Percentiles rank a stretch among this genome's conserved stretches.
Evolutionary conservation across 768 basidiomycete species (phyloP).

Genomic region (Cytidiella melzeri): DNA sequence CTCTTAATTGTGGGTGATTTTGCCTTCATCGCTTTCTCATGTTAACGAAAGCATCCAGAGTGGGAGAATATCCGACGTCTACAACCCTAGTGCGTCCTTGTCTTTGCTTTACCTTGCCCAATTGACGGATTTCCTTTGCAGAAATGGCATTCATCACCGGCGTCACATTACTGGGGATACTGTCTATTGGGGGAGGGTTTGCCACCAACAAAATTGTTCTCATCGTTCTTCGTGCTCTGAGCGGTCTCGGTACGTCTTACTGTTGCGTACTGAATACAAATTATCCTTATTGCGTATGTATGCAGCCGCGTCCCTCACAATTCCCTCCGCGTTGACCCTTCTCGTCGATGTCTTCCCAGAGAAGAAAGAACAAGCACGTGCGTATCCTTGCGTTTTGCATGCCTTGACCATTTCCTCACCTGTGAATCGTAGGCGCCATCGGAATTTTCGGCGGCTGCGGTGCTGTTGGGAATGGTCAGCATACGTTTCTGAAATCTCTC

Average conservation of each 20-base stretch:
- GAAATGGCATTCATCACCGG: constrained; percentile 26
- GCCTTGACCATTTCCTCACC: background rate
- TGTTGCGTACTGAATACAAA: background rate
- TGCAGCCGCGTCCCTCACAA: constrained; percentile 35
- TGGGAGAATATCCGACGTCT: constrained; percentile 28
- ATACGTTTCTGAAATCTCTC: background rate
- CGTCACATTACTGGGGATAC: constrained; percentile 20
- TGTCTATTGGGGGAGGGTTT: constrained; percentile 27
- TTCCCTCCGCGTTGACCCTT: constrained; percentile 36
- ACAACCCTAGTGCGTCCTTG: constrained; percentile 25
- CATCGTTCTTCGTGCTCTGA: constrained; percentile 27
- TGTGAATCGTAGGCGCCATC: constrained; percentile 26
- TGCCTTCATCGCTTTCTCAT: background rate
- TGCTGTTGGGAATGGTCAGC: constrained; percentile 36
- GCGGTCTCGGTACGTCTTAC: constrained; percentile 21
- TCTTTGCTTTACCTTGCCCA: background rate
- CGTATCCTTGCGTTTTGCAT: constrained; percentile 1
- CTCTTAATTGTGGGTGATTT: constrained; percentile 26
- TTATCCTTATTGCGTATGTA: background rate
- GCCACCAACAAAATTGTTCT: constrained; percentile 26
- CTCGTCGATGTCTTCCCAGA: constrained; percentile 43
- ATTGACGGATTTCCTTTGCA: constrained; percentile 3
- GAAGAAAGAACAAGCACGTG: constrained; percentile 33
- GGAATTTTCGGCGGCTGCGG: constrained; percentile 39
- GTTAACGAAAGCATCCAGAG: constrained; percentile 16